Conservation (phyloP, 1,139 yeast species). For the Groenewaldozyma sp. region DNA sequence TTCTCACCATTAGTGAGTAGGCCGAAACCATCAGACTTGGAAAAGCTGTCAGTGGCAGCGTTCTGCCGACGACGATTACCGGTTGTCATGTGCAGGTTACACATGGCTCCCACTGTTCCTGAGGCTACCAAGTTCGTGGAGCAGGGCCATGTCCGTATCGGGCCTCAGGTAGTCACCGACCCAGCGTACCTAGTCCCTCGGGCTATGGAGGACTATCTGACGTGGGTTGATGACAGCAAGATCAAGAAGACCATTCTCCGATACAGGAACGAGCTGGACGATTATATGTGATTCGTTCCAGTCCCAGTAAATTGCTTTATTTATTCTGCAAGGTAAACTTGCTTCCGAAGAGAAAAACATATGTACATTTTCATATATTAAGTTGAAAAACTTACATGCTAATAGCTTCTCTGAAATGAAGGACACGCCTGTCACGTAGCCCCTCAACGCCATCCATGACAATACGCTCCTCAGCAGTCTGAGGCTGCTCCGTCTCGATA, state of each 20-base stretch:
- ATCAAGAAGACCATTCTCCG: slow-evolving; percentile 82
- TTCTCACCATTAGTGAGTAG: slow-evolving; percentile 43
- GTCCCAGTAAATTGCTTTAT: no score
- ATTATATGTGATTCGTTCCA: slow-evolving; percentile 17
- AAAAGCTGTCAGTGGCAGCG: slow-evolving; percentile 85
- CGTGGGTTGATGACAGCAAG: slow-evolving; percentile 95
- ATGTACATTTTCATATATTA: no score
- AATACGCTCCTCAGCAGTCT: no score
- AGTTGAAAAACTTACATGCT: slow-evolving; percentile 56
- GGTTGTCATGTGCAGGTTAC: slow-evolving; percentile 88
- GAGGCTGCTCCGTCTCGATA: no score
- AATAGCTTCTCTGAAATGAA: slow-evolving; percentile 63
- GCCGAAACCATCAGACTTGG: slow-evolving; percentile 87
- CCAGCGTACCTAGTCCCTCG: slow-evolving; percentile 87
- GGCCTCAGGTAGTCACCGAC: slow-evolving; percentile 91
- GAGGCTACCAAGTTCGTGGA: slow-evolving; percentile 91
- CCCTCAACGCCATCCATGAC: slow-evolving; percentile 59
- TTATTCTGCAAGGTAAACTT: no score
- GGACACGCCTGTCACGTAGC: slow-evolving; percentile 50
- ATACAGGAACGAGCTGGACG: slow-evolving; percentile 59
- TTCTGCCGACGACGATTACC: slow-evolving; percentile 87
- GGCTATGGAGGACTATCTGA: slow-evolving; percentile 89
- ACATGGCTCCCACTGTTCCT: slow-evolving; percentile 82
- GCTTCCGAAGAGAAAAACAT: background rate
- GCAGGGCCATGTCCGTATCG: slow-evolving; percentile 96